A percentile compares a stretch with the other conserved stretches of the same genome.
phyloP scores from a whole-genome alignment of 805 yeast genomes.

The Kodamaea laetipori region DNA sequence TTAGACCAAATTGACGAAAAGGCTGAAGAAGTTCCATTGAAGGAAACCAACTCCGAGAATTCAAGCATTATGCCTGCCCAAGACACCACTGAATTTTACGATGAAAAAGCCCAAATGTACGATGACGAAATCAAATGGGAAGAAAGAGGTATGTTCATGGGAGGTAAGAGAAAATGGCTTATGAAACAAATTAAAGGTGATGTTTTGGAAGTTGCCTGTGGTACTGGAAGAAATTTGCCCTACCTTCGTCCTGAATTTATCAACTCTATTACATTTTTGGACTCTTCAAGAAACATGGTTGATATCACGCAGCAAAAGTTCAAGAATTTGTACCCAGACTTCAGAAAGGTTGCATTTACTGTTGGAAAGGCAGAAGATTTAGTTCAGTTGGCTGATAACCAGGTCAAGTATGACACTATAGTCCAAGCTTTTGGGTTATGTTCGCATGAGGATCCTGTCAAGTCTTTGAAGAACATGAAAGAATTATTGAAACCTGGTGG shows the following conservation, averaged over 20 bases:
- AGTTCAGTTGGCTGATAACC: constrained; percentile 49
- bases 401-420: constrained; percentile 81
- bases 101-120: constrained; percentile 74
- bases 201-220: constrained; percentile 91
- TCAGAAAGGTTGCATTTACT: constrained; percentile 76
- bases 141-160: constrained; percentile 61
- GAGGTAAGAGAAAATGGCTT: constrained; percentile 72
- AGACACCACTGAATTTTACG: constrained; percentile 82
- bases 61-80: constrained; percentile 61
- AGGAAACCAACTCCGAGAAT: constrained; percentile 37
- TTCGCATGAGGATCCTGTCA: constrained; percentile 91
- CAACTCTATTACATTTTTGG: constrained; percentile 79
- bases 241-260: constrained; percentile 63
- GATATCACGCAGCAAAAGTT: constrained; percentile 76
- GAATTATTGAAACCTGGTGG: constrained; percentile 84
- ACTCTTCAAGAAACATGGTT: constrained; percentile 85
- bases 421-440: constrained; percentile 94
- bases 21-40: constrained; percentile 17
- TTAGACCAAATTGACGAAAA: constrained; percentile 17
- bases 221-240: constrained; percentile 91
- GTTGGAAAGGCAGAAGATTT: constrained; percentile 89
- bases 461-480: constrained; percentile 74
- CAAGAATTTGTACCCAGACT: constrained; percentile 63
- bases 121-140: constrained; percentile 80
- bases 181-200: constrained; percentile 83